phyloP scores from a whole-genome alignment of 2,329 filamentous ascomycete species.

The Curvularia lunata region DNA sequence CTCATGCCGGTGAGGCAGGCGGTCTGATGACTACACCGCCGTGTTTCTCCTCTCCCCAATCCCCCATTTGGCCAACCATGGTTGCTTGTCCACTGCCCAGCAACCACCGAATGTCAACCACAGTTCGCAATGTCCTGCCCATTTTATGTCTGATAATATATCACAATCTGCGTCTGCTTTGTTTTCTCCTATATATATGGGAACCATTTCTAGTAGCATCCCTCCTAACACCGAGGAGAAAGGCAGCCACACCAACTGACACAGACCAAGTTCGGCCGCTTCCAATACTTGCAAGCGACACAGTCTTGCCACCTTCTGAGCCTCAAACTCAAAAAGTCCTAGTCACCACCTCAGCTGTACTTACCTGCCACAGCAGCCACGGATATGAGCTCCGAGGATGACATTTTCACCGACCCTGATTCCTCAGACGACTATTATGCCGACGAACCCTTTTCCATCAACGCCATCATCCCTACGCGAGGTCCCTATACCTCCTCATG shows the following conservation, averaged over 20 bases:
- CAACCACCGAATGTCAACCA: not conserved
- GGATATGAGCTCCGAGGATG: not conserved
- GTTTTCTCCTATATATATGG: not conserved
- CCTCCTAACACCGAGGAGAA: not conserved
- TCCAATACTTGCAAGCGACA: not conserved
- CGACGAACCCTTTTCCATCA: not conserved
- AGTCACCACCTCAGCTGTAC: not conserved
- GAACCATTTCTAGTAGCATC: not conserved
- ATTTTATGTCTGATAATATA: not conserved
- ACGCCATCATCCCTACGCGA: not conserved
- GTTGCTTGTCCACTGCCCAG: not conserved
- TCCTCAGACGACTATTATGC: not conserved
- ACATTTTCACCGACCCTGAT: not conserved
- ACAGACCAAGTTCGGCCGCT: not conserved
- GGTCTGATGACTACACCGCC: not conserved
- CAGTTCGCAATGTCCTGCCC: not conserved
- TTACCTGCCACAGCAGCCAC: not conserved
- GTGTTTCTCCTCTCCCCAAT: not conserved
- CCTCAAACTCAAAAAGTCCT: not conserved
- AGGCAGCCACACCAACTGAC: not conserved
- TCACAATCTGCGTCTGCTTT: too few relatives aligned
- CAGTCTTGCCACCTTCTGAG: not conserved
- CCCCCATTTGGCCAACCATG: not conserved
- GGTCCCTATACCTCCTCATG: slow-evolving; percentile 3
- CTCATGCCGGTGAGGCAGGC: not conserved